These are phyloP conservation scores for Metarhizium guizhouense DNA, from an alignment of 2,329 filamentous ascomycete species.

Conservation along the genomic window DNA sequence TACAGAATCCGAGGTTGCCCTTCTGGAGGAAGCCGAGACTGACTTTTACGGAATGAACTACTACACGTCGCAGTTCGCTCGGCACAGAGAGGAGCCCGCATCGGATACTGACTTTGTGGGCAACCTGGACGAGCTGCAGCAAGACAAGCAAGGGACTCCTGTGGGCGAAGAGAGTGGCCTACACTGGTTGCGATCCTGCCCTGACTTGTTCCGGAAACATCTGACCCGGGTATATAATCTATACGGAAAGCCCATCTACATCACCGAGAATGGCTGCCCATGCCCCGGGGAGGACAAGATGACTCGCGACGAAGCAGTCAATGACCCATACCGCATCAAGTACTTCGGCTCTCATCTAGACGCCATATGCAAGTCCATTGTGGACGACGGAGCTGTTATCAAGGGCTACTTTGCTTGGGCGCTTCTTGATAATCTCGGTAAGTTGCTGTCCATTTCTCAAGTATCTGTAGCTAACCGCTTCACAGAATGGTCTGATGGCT, in stretches of 20 bases:
- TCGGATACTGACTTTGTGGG: conserved; percentile 22
- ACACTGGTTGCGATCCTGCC: conserved; percentile 24
- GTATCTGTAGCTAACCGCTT: neutral
- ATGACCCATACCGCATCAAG: conserved; percentile 25
- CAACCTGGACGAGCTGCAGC: conserved; percentile 22
- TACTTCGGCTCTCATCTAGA: conserved; percentile 31
- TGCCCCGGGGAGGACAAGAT: conserved; percentile 26
- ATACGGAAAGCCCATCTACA: conserved; percentile 19
- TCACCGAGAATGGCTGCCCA: conserved; percentile 26
- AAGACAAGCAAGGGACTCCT: conserved; percentile 18
- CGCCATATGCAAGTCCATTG: conserved; percentile 21
- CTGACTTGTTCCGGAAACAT: conserved; percentile 19
- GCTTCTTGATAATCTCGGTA: conserved; percentile 17
- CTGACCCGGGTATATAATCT: conserved; percentile 15
- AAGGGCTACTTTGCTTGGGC: conserved; percentile 27
- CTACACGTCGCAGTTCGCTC: conserved; percentile 28
- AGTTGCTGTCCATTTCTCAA: neutral
- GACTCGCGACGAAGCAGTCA: conserved; percentile 17
- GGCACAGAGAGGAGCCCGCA: conserved; percentile 15
- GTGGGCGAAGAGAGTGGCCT: conserved; percentile 23
- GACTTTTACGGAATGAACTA: conserved; percentile 33
- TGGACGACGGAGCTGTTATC: conserved; percentile 20
- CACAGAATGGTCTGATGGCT: conserved; percentile 28
- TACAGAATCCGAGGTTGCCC: conserved; percentile 15
- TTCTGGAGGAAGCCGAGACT: conserved; percentile 15